These are phyloP conservation scores for Leccinum pellstonianum DNA, from an alignment of 768 basidiomycete genomes.

Conservation along the genomic window DNA sequence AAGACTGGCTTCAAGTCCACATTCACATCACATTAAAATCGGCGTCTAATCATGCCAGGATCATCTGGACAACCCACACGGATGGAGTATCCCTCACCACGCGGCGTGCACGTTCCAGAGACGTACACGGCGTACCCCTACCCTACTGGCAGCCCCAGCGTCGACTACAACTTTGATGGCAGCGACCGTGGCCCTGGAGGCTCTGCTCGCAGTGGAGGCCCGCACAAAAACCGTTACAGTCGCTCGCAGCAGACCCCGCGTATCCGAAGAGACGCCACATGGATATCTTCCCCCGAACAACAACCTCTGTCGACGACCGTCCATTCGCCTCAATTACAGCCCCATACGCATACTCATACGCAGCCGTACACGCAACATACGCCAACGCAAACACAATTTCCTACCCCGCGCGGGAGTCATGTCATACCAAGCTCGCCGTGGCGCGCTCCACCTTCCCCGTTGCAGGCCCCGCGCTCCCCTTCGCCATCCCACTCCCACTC, in stretches of 20 bases:
- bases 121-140: background rate
- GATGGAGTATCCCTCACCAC: constrained; percentile 24
- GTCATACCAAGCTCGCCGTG: background rate
- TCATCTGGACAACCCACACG: background rate
- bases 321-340: background rate
- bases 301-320: constrained; percentile 10
- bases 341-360: too few species aligned
- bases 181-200: constrained; percentile 4
- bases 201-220: constrained; percentile 1
- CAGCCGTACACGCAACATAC: background rate
- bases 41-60: background rate
- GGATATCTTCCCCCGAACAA: constrained; percentile 22
- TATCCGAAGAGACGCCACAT: constrained; percentile 20
- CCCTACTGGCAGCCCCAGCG: background rate
- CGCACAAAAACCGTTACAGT: constrained; percentile 26
- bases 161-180: constrained; percentile 10
- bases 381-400: background rate
- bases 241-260: constrained; percentile 21
- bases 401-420: background rate
- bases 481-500: background rate
- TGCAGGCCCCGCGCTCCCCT: background rate
- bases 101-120: constrained; percentile 24
- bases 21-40: background rate
- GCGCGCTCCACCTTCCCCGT: background rate
- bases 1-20: background rate